These are phyloP conservation scores for Crinitomyces ghanaensis DNA, from an alignment of 805 yeast genomes.

Conservation along the genomic window DNA sequence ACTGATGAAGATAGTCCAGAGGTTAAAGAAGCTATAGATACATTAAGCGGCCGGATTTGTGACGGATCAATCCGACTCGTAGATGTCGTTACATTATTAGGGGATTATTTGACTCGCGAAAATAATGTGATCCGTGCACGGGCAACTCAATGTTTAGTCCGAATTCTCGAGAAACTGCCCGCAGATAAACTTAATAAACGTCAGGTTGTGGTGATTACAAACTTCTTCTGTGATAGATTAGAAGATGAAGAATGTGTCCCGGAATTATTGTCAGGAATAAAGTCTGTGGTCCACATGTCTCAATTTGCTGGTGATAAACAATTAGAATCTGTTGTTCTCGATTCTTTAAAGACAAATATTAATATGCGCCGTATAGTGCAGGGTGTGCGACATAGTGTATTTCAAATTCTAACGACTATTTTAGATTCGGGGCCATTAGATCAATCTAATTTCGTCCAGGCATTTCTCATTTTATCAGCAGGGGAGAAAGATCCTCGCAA, in stretches of 20 bases:
- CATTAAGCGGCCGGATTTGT: too few relatives aligned
- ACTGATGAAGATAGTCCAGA: too few relatives aligned
- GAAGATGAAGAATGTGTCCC: conserved; percentile 48
- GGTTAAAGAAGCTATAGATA: too few relatives aligned
- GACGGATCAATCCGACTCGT: too few relatives aligned
- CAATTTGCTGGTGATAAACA: conserved; percentile 29
- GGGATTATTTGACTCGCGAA: conserved; percentile 52
- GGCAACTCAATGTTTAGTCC: conserved; percentile 35
- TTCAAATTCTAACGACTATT: conserved; percentile 32
- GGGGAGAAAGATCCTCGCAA: conserved; percentile 96
- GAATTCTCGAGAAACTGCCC: conserved; percentile 26
- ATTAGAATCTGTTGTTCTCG: conserved; percentile 27
- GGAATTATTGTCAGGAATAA: conserved; percentile 44
- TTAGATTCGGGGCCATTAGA: conserved; percentile 3
- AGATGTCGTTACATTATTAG: conserved; percentile 45
- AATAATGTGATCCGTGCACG: conserved; percentile 27
- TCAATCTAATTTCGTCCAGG: conserved; percentile 34
- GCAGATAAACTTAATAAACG: conserved; percentile 26
- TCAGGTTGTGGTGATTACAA: conserved; percentile 23
- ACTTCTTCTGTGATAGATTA: conserved; percentile 49
- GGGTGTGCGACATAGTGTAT: conserved; percentile 41
- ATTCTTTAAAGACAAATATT: conserved; percentile 24
- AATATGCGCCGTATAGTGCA: conserved; percentile 22
- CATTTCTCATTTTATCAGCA: conserved; percentile 57
- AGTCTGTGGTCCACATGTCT: conserved; percentile 40